These are phyloP conservation scores for Diaporthe velutina DNA, from an alignment of 2,329 filamentous ascomycete species.

Conservation along the genomic window DNA sequence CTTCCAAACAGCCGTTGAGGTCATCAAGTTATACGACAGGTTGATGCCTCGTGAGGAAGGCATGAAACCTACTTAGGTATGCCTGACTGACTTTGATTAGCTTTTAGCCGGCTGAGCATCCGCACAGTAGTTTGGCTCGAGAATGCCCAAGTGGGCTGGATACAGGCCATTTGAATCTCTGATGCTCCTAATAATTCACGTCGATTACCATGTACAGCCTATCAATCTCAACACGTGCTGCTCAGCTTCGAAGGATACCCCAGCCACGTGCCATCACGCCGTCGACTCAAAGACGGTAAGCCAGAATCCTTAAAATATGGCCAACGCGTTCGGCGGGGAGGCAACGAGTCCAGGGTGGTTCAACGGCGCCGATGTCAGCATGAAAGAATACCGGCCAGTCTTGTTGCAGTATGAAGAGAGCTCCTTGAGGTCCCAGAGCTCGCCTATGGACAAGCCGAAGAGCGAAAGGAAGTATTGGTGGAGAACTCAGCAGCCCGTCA, in stretches of 20 bases:
- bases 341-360: constrained; percentile 67
- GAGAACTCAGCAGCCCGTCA: constrained; percentile 50
- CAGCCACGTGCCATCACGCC: not conserved
- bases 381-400: constrained; percentile 68
- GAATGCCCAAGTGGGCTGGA: not conserved
- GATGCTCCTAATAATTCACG: too few relatives aligned
- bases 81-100: not conserved
- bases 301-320: constrained; percentile 58
- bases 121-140: not conserved
- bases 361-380: constrained; percentile 71
- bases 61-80: not conserved
- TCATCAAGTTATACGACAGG: too few relatives aligned
- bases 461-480: constrained; percentile 63
- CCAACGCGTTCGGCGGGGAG: constrained; percentile 62
- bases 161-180: not conserved
- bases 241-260: too few relatives aligned
- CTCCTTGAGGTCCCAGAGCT: constrained; percentile 68
- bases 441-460: constrained; percentile 68
- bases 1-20: not conserved
- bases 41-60: not conserved
- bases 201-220: not conserved
- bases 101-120: not conserved
- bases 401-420: constrained; percentile 66
- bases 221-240: too few relatives aligned
- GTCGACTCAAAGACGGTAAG: not conserved